These are phyloP conservation scores for Phaeosphaeria sp. DNA, from an alignment of 2,329 filamentous ascomycete species.

Conservation along the genomic window DNA sequence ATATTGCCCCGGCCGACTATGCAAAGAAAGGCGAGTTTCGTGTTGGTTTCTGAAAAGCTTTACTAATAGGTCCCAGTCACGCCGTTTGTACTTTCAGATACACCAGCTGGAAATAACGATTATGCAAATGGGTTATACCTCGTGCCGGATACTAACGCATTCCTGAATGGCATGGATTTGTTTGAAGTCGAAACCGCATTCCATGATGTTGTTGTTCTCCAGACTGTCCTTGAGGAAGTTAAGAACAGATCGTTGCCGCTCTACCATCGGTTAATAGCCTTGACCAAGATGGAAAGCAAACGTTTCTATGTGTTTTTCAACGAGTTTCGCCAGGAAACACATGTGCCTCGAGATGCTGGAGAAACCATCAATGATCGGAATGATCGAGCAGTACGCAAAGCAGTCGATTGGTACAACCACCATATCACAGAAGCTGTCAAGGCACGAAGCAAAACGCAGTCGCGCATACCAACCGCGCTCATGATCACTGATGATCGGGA, in stretches of 20 bases:
- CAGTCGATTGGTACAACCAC: constrained; percentile 87
- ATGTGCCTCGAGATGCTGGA: constrained; percentile 74
- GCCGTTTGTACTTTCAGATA: constrained; percentile 88
- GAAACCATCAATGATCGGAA: constrained; percentile 97
- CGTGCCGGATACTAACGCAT: constrained; percentile 93
- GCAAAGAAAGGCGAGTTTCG: constrained; percentile 70
- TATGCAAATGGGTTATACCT: constrained; percentile 92
- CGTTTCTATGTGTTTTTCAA: constrained; percentile 99
- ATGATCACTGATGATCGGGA: constrained; percentile 95
- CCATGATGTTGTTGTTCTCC: constrained; percentile 94
- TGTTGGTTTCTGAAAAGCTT: constrained; percentile 12
- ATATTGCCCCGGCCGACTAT: constrained; percentile 79
- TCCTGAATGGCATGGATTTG: constrained; percentile 94
- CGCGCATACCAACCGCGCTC: constrained; percentile 75
- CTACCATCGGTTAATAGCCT: constrained; percentile 88
- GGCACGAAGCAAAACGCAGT: constrained; percentile 57
- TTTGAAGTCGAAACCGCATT: constrained; percentile 93
- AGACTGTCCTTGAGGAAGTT: constrained; percentile 95
- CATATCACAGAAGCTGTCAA: constrained; percentile 74
- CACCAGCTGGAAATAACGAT: constrained; percentile 79
- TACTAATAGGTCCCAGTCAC: constrained; percentile 61
- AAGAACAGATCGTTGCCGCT: constrained; percentile 91
- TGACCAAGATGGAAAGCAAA: constrained; percentile 96
- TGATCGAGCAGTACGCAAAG: constrained; percentile 85
- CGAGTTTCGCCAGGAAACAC: constrained; percentile 92